A percentile compares a stretch with the other conserved stretches of the same genome.
These are phyloP conservation scores for Suillus plorans DNA, from an alignment of 768 basidiomycete species.

Conservation along the genomic window DNA sequence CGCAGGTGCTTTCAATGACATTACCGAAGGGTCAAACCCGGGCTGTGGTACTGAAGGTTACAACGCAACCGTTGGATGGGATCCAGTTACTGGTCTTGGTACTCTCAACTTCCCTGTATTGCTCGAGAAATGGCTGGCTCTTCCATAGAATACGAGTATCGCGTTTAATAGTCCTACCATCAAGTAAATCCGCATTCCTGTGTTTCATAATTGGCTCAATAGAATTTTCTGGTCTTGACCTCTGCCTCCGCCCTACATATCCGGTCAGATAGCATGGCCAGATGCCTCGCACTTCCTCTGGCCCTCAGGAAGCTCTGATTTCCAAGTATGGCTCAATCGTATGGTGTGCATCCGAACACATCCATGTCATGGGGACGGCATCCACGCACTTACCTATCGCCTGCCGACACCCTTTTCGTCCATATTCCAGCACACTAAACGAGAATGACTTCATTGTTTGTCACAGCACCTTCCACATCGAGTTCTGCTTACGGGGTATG, in stretches of 20 bases:
- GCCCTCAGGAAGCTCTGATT: conserved; percentile 2
- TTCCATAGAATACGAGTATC: conserved; percentile 16
- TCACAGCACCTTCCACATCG: conserved; percentile 40
- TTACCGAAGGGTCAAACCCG: conserved; percentile 28
- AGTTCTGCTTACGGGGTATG: conserved; percentile 49
- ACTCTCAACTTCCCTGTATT: conserved; percentile 24
- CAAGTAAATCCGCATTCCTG: too few relatives aligned
- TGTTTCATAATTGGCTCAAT: too few relatives aligned
- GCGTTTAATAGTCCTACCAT: too few relatives aligned
- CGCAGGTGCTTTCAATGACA: conserved; percentile 22
- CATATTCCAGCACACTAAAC: conserved; percentile 33
- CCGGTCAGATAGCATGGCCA: too few relatives aligned
- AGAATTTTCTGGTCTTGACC: too few relatives aligned
- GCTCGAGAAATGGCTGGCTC: conserved; percentile 29
- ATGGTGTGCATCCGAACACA: conserved; percentile 9
- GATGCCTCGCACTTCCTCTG: too few relatives aligned
- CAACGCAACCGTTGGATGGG: conserved; percentile 28
- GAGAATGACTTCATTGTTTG: conserved; percentile 44
- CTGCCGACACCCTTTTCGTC: conserved; percentile 59
- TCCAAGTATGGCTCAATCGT: neutral
- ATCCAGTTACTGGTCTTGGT: conserved; percentile 22
- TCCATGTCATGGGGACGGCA: conserved; percentile 30
- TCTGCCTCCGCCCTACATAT: too few relatives aligned
- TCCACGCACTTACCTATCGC: conserved; percentile 51
- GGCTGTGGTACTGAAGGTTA: conserved; percentile 58